Base-by-base conservation (phyloP, 2,329 filamentous ascomycete genomes). In the Trichoderma harzianum region DNA sequence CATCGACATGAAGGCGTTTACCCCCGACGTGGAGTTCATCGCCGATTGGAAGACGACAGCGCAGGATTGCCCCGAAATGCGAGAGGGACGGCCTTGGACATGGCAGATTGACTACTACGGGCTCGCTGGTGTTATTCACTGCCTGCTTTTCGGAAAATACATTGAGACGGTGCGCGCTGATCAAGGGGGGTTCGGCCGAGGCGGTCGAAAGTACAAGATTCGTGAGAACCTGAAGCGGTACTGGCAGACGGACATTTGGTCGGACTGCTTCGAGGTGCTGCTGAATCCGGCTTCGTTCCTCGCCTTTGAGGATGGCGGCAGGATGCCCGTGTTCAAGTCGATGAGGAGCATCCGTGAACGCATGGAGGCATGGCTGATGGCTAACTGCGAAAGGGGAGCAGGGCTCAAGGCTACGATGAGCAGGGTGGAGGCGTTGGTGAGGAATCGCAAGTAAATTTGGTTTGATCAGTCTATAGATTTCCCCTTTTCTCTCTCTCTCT, bases 51-150 rank as follows among this genome's bases (percentile, higher is more conserved):
- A 96, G 81, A 94, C 93, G 0, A 89, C 89, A 18, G 88, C 92
- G 28, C 91, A 94, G 67, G 96, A 99, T 82, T 99, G 96, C 81
- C 92, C 93, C 21, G 96, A 99, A 85, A 97, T 98, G 89, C 92
- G 95, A 61, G 95, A 99, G 83, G 89, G 94, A 71, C 88, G 95
- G 1, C 94, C 95, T 0, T 99, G 96, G 96, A 98, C 95, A 1
- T 98, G 94, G 85, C 96, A 99, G 80, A 93, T 98, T 75, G 96
- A 99, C 83, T 97, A 98, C 77, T 93, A 97, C 80, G 96, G 96
- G 14, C 87, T 98, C 0, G 96, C 96, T 0, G 94, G 94, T 5
- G 93, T 93, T 28, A 86, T 98, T 5, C 94, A 99, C 82, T 92
- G 90, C 57, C 88, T 99, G 76, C 88, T 99, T 4, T 99, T 98